Evolutionary conservation across 1,139 yeast genomes (phyloP).

Genomic region (Zygoascus sp.): DNA sequence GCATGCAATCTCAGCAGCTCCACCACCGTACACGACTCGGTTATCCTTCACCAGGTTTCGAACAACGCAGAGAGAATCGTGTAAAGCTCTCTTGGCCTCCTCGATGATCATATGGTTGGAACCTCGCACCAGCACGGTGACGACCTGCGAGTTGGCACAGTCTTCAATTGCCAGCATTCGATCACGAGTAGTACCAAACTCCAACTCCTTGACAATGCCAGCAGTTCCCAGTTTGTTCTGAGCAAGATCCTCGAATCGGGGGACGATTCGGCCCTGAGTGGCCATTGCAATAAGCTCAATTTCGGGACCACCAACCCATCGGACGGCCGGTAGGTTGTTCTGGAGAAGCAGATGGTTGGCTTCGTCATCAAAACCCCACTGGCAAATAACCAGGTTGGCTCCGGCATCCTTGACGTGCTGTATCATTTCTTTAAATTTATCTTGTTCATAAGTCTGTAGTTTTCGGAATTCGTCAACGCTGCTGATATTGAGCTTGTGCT

Average conservation of each 20-base stretch:
- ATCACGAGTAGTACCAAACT: conserved; percentile 94
- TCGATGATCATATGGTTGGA: conserved; percentile 97
- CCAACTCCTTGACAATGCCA: conserved; percentile 78
- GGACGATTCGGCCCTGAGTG: conserved; percentile 94
- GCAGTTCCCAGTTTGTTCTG: conserved; percentile 83
- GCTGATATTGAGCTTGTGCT: conserved; percentile 91
- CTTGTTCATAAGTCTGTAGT: conserved; percentile 86
- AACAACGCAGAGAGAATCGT: conserved; percentile 95
- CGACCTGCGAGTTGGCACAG: conserved; percentile 83
- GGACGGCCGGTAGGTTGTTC: conserved; percentile 86
- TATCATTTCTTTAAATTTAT: conserved; percentile 88
- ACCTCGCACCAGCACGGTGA: conserved; percentile 90
- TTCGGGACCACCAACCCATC: conserved; percentile 99
- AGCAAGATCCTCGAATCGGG: conserved; percentile 88
- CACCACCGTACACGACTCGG: conserved; percentile 97
- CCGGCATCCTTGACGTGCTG: conserved; percentile 81
- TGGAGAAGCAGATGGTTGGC: conserved; percentile 90
- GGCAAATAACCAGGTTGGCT: conserved; percentile 95
- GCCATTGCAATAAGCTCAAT: conserved; percentile 95
- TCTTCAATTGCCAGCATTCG: conserved; percentile 94
- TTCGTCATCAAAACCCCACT: conserved; percentile 99
- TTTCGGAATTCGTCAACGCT: conserved; percentile 88
- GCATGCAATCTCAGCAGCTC: conserved; percentile 94
- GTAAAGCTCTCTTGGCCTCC: conserved; percentile 93
- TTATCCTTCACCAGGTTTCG: conserved; percentile 90